phyloP scores from a whole-genome alignment of 2,329 filamentous ascomycete species.

The Blumeria graminis region DNA sequence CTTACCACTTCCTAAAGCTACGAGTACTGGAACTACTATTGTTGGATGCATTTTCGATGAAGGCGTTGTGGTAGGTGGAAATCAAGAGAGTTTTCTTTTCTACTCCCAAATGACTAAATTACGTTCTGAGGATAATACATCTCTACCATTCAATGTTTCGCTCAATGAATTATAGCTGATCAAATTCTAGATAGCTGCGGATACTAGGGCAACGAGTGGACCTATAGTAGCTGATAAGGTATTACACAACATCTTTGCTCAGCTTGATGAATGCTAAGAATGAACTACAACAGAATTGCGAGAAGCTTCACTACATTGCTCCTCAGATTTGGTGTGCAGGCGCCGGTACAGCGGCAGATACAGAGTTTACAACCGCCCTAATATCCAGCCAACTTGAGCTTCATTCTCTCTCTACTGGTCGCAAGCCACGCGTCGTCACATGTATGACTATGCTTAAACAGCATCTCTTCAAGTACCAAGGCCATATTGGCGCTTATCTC shows the following conservation, averaged over 20 bases:
- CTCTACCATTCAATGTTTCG: conserved; percentile 5
- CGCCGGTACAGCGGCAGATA: conserved; percentile 91
- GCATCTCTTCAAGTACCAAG: conserved; percentile 96
- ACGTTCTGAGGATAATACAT: background rate
- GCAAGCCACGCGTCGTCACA: conserved; percentile 89
- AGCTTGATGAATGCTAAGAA: conserved; percentile 3
- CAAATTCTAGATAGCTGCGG: conserved; percentile 57
- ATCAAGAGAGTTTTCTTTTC: background rate
- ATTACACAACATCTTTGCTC: conserved; percentile 6
- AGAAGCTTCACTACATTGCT: conserved; percentile 97
- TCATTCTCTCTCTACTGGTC: conserved; percentile 85
- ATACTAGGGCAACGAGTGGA: conserved; percentile 89
- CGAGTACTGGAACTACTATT: conserved; percentile 95
- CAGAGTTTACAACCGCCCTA: conserved; percentile 94
- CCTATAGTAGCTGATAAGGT: conserved; percentile 98
- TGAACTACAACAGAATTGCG: conserved; percentile 50
- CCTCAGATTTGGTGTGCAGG: conserved; percentile 99
- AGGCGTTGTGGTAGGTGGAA: conserved; percentile 58
- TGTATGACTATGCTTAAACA: conserved; percentile 99
- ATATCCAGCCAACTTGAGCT: conserved; percentile 98
- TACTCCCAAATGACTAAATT: background rate
- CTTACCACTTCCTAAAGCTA: conserved; percentile 87
- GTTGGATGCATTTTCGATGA: conserved; percentile 93
- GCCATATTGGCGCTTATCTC: conserved; percentile 91
- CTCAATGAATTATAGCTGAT: background rate